These are phyloP conservation scores for Ganoderma lingzhi DNA, from an alignment of 1,284 basidiomycete species.

Conservation along the genomic window DNA sequence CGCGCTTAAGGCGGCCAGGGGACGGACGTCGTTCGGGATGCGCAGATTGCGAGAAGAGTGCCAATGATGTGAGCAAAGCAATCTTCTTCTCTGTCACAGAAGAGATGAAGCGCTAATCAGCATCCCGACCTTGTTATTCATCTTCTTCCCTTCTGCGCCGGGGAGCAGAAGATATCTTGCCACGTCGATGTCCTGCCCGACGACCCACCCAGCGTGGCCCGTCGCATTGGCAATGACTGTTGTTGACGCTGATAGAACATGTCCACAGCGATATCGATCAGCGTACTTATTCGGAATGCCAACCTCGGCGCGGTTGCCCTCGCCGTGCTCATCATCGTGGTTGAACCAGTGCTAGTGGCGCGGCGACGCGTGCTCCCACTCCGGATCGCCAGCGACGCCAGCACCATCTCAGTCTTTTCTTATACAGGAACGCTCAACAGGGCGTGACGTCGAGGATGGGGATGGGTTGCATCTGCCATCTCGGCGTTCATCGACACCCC, in stretches of 20 bases:
- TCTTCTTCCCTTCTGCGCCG: slow-evolving; percentile 12
- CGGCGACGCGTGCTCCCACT: slow-evolving; percentile 28
- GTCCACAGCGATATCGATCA: slow-evolving; percentile 12
- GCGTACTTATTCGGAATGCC: slow-evolving; percentile 7
- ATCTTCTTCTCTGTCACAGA: slow-evolving; percentile 33
- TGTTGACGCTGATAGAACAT: not conserved
- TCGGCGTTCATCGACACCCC: slow-evolving; percentile 32
- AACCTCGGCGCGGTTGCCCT: slow-evolving; percentile 35
- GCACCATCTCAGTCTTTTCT: slow-evolving; percentile 14
- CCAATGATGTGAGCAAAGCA: slow-evolving; percentile 33
- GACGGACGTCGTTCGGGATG: slow-evolving; percentile 22
- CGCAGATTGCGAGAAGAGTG: slow-evolving; percentile 34
- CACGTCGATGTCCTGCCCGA: slow-evolving; percentile 1
- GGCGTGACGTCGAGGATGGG: slow-evolving; percentile 25
- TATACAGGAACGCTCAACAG: slow-evolving; percentile 22
- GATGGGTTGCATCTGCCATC: slow-evolving; percentile 29
- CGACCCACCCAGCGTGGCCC: not conserved
- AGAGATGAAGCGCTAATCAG: slow-evolving; percentile 37
- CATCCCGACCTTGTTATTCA: slow-evolving; percentile 16
- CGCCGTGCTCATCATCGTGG: slow-evolving; percentile 35
- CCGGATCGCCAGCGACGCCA: slow-evolving; percentile 11
- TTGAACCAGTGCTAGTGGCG: slow-evolving; percentile 33
- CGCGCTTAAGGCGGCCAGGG: not conserved
- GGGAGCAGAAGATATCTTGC: slow-evolving; percentile 13
- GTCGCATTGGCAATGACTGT: slow-evolving; percentile 1